phyloP scores from a whole-genome alignment of 495 filamentous ascomycete genomes.

The Penicillium manginii region DNA sequence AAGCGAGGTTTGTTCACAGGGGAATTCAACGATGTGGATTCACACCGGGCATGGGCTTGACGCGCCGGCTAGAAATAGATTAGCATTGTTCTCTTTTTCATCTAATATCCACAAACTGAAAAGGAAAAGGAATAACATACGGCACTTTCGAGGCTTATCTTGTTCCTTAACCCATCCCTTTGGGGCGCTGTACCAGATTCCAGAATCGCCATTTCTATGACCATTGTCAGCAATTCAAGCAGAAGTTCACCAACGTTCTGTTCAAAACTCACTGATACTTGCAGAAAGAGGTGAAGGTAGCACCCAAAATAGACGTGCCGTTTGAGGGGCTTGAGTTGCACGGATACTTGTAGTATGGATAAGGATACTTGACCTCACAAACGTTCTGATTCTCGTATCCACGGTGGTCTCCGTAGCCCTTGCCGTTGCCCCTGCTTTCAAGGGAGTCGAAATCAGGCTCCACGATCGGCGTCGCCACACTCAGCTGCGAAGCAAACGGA shows the following conservation, averaged over 20 bases:
- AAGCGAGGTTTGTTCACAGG: too few relatives aligned
- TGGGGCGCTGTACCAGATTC: constrained; percentile 15
- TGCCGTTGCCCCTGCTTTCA: constrained; percentile 8
- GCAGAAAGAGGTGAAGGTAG: constrained; percentile 13
- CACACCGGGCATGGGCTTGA: too few relatives aligned
- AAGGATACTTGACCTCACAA: constrained; percentile 13
- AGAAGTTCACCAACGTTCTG: too few relatives aligned
- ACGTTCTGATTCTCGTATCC: not conserved
- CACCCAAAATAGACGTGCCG: constrained; percentile 11
- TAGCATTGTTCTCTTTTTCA: too few relatives aligned
- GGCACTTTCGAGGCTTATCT: constrained; percentile 16
- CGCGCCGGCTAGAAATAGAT: too few relatives aligned
- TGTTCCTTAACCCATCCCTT: constrained; percentile 16
- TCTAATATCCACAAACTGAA: too few relatives aligned
- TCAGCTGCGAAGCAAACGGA: constrained; percentile 6
- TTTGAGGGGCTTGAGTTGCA: constrained; percentile 11
- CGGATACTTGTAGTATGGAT: constrained; percentile 19
- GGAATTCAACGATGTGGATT: too few relatives aligned
- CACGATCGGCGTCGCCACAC: constrained; percentile 5
- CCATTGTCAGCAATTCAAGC: not conserved
- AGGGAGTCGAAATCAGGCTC: constrained; percentile 8
- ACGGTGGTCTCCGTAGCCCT: not conserved
- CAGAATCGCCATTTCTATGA: constrained; percentile 13
- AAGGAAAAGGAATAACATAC: too few relatives aligned
- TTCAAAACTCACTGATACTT: constrained; percentile 20